Base-by-base conservation (phyloP, 2,329 filamentous ascomycete species). In the Colletotrichum cordylinicola region DNA sequence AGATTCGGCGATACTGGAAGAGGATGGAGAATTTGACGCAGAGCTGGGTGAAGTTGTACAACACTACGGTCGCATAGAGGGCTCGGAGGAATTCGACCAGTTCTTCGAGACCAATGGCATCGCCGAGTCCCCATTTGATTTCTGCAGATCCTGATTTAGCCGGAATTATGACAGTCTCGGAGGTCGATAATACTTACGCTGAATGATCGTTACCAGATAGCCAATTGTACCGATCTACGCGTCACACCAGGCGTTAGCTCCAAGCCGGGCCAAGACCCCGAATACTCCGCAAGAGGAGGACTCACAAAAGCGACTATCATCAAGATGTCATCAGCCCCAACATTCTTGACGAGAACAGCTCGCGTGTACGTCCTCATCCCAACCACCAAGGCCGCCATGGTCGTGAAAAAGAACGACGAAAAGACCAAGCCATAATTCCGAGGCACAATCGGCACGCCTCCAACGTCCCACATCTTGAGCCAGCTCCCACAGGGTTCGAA, bases 1-100 rank as follows among this genome's bases (percentile, higher is more conserved):
- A 82, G 69, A 82, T 81, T 58, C 81, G 81, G 60, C 74, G 73
- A 76, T 80, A 82, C 69, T 82, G 81, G 29, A 81, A 77, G 12
- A 80, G 66, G 66, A 82, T 80, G 43, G 81, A 82, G 61, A 82
- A 78, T 67, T 82, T 82, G 72, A 82, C 76, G 35, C 76, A 60
- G 12, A 81, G 62, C 60, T 81, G 80, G 24, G 78, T 77, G 61
- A 80, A 62, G 67, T 75, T 81, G 77, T 82, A 82, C 31, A 75
- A 65, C 9, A 80, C 67, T 67, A 82, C 77, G 27, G 78, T 81
- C 16, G 77, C 79, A 66, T 76, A 76, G 16, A 78, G 78, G 10
- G 80, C 73, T n/a, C 75, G 75, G 16, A 81, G 77, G 62, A 81
- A 81, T 35, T 76, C 71, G 9, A 64, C 29, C 52, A 78, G 71